Base-by-base conservation (phyloP, 2,329 filamentous ascomycete species). In the Venturia pyrina region DNA sequence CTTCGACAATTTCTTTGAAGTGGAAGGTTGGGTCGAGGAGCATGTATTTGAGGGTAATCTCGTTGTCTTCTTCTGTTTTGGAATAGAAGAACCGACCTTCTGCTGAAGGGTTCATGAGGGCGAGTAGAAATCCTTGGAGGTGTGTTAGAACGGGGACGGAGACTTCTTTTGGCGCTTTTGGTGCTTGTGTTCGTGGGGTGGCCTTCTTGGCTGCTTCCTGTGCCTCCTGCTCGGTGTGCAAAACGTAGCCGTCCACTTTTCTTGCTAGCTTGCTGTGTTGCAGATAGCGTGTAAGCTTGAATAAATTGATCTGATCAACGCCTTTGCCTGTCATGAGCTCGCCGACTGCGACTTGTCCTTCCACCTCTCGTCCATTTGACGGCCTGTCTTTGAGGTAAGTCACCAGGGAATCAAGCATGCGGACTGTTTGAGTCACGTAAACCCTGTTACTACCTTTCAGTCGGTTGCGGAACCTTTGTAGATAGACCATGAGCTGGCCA, bases 221-320 rank as follows among this genome's bases (percentile, higher is more conserved):
- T 5, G 75, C 75, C 62, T 82, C 74, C 60, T 78, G 77, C 66
- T 87, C 83, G 0, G 84, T 75, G 67, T 89, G 84, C 3, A 85
- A 82, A 3, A 87, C 85, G 72, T 98, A 99, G 62, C 91, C 89
- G 76, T 99, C 93, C 13, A 98, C 90, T 75, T 99, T 99, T 69
- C 93, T 89, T 0, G 93, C 93, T 15, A 99, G 79, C 72, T 96
- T 97, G 68, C 93, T 97, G 69, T 95, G 89, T 72, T 93, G 89
- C 4, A 99, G 85, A 74, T 98, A 98, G 56, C 86, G 84, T 41
- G 93, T 87, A 17, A 99, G 81, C 73, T 95, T 93, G 77, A 90
- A 93, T 40, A 97, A 84, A 71, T 98, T 96, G 77, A 99, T 93
- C 72, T 98, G 93, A 72, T 99, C 95, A 32, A 95, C 89, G 0